phyloP scores from a whole-genome alignment of 805 yeast genomes.

The Lipomyces sp. region DNA sequence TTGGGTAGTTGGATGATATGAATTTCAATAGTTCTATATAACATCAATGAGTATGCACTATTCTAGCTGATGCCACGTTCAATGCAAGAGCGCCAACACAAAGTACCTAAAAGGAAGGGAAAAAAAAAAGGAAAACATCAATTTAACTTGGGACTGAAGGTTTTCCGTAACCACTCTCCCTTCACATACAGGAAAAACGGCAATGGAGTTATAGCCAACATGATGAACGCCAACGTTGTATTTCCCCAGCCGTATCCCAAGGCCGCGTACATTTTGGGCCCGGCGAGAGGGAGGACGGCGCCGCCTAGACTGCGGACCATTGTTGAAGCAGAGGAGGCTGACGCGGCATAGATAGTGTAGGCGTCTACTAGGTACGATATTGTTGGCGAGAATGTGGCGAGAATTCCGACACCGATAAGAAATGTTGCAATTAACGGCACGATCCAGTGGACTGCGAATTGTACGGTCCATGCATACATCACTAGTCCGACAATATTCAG shows the following conservation, averaged over 20 bases:
- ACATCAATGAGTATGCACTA: not conserved
- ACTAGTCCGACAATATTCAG: constrained; percentile 62
- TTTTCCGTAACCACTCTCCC: constrained; percentile 20
- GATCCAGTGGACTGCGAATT: constrained; percentile 60
- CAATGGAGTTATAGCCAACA: constrained; percentile 63
- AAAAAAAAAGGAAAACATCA: not conserved
- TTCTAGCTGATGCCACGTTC: not conserved
- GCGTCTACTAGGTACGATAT: constrained; percentile 73
- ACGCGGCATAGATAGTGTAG: constrained; percentile 70
- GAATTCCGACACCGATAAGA: constrained; percentile 62
- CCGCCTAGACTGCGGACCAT: constrained; percentile 71
- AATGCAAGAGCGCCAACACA: not conserved
- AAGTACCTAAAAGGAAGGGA: no score
- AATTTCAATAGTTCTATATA: not conserved
- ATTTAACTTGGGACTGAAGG: constrained; percentile 18
- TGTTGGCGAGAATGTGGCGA: constrained; percentile 66
- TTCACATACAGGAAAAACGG: constrained; percentile 46
- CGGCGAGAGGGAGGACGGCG: constrained; percentile 69
- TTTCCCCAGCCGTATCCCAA: constrained; percentile 38
- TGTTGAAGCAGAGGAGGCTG: constrained; percentile 71
- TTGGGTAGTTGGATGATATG: not conserved
- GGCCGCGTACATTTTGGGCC: constrained; percentile 50
- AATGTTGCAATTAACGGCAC: constrained; percentile 66
- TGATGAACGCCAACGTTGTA: constrained; percentile 63
- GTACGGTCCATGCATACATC: constrained; percentile 74